These are phyloP conservation scores for Aspergillus neoniger DNA, from an alignment of 2,329 filamentous ascomycete species.

Conservation along the genomic window DNA sequence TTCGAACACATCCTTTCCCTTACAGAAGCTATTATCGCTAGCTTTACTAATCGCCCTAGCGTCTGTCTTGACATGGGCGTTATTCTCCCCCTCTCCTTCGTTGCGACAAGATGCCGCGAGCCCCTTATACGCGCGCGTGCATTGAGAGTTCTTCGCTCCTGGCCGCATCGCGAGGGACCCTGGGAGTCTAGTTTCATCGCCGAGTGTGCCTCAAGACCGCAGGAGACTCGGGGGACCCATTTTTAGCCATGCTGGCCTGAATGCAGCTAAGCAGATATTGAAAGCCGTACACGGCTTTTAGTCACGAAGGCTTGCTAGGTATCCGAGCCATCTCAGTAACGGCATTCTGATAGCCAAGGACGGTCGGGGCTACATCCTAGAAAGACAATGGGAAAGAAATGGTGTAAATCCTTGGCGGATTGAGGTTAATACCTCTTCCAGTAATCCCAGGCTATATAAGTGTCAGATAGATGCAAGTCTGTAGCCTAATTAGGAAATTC, in stretches of 20 bases:
- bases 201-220: not conserved
- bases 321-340: too few species aligned
- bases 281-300: too few species aligned
- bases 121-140: constrained; percentile 28
- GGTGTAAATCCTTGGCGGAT: too few species aligned
- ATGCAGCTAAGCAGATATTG: not conserved
- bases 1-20: constrained; percentile 10
- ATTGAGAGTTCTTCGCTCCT: constrained; percentile 27
- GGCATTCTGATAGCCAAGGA: too few species aligned
- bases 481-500: not conserved
- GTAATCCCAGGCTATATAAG: too few species aligned
- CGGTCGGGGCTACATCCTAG: too few species aligned
- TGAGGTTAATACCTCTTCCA: too few species aligned
- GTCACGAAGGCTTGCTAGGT: too few species aligned
- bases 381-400: too few species aligned
- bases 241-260: not conserved
- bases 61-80: constrained; percentile 33
- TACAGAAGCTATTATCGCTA: constrained; percentile 6
- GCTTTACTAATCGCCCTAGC: constrained; percentile 15
- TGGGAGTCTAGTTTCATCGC: constrained; percentile 32
- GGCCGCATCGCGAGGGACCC: constrained; percentile 38
- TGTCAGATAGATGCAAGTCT: too few species aligned
- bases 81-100: constrained; percentile 34
- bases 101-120: constrained; percentile 34
- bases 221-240: not conserved